Conservation (phyloP, 371 early-diverging fungal species). For the Mucor velutinosus region DNA sequence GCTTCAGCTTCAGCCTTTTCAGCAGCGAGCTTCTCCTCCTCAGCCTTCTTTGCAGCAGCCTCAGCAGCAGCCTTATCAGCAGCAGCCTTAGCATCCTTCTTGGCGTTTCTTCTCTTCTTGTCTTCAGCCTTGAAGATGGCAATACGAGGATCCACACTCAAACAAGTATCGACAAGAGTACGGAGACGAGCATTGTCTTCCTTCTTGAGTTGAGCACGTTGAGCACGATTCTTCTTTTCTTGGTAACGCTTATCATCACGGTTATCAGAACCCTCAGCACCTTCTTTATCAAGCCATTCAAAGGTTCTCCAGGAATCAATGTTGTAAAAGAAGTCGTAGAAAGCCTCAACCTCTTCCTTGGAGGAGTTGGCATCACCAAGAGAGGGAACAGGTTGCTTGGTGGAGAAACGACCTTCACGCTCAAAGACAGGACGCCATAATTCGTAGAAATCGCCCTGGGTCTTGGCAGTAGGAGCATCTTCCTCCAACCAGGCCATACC, state of each 20-base stretch:
- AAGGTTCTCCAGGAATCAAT: constrained; percentile 98
- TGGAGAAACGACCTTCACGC: constrained; percentile 93
- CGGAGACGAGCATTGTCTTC: constrained; percentile 93
- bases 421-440: constrained; percentile 88
- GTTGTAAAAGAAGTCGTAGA: constrained; percentile 97
- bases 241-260: constrained; percentile 96
- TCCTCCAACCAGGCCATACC: constrained; percentile 59
- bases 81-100: constrained; percentile 85
- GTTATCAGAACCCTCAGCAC: constrained; percentile 80
- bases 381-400: constrained; percentile 80
- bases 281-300: constrained; percentile 97
- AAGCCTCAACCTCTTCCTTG: constrained; percentile 86
- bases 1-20: constrained; percentile 67
- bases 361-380: constrained; percentile 76
- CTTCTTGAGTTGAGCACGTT: constrained; percentile 92
- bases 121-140: constrained; percentile 88
- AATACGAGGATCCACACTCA: constrained; percentile 91
- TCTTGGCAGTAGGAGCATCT: constrained; percentile 71
- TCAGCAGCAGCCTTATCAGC: constrained; percentile 73
- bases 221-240: constrained; percentile 94
- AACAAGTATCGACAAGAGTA: constrained; percentile 83
- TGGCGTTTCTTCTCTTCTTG: constrained; percentile 85
- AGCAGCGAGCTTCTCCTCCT: constrained; percentile 49
- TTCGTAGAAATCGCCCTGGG: constrained; percentile 87
- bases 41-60: constrained; percentile 57